Conservation (phyloP, 2,329 filamentous ascomycete species). For the Claviceps sp. region DNA sequence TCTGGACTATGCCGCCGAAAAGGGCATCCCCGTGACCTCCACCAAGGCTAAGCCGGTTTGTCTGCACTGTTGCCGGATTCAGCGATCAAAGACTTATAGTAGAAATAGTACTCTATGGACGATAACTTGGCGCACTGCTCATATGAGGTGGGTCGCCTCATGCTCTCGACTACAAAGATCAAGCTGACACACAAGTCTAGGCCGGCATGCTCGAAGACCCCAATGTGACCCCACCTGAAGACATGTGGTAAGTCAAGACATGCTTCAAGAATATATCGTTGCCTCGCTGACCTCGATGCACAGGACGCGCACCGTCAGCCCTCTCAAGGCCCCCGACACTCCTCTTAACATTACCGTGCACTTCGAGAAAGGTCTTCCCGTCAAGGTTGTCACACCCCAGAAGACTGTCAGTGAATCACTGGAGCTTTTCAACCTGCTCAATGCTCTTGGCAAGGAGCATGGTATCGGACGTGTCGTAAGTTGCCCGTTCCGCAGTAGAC, state of each 20-base stretch:
- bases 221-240: background rate
- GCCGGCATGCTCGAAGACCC: constrained; percentile 1
- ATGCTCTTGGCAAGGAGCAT: background rate
- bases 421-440: background rate
- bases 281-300: background rate
- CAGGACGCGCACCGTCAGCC: constrained; percentile 1
- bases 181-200: background rate
- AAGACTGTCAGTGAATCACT: constrained; percentile 2
- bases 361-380: constrained; percentile 2
- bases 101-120: constrained; percentile 3
- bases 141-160: background rate
- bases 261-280: background rate
- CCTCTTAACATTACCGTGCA: background rate
- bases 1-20: constrained; percentile 1
- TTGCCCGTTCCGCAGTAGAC: background rate
- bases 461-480: constrained; percentile 1
- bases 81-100: background rate
- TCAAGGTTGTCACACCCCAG: background rate
- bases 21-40: constrained; percentile 3
- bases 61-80: background rate
- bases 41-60: constrained; percentile 2
- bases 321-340: constrained; percentile 1
- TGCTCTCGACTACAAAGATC: background rate
- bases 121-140: constrained; percentile 3
- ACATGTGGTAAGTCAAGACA: background rate